Evolutionary conservation across 139 green algal species (phyloP).

Genomic region (Pleodorina starrii): DNA sequence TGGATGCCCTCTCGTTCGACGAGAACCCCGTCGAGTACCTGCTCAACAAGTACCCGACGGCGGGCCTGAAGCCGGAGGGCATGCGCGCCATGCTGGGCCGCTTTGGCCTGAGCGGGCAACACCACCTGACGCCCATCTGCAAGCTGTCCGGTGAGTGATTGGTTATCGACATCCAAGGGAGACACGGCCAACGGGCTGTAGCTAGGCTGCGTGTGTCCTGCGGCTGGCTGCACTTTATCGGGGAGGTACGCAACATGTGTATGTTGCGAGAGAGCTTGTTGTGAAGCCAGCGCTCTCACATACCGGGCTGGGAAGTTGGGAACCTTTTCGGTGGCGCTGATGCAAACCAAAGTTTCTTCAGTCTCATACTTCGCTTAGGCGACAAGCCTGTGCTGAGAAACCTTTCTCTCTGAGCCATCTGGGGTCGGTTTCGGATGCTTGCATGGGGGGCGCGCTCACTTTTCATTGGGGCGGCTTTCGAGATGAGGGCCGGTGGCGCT

Average conservation of each 20-base stretch:
- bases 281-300: too few relatives aligned
- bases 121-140: slow-evolving; percentile 96
- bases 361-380: slow-evolving; percentile 44
- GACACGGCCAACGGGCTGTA: too few relatives aligned
- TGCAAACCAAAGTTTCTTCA: slow-evolving; percentile 33
- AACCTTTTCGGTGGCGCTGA: slow-evolving; percentile 1
- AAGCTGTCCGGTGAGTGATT: slow-evolving; percentile 92
- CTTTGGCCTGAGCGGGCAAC: slow-evolving; percentile 96
- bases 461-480: too few relatives aligned
- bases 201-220: too few relatives aligned
- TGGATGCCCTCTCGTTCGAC: slow-evolving; percentile 96
- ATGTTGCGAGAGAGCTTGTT: too few relatives aligned
- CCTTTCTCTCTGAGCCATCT: slow-evolving; percentile 52
- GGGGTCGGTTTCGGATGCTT: neutral
- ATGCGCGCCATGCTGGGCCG: slow-evolving; percentile 94
- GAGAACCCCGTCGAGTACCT: slow-evolving; percentile 97
- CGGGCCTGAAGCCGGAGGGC: slow-evolving; percentile 86
- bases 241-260: too few relatives aligned
- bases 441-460: neutral
- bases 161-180: too few relatives aligned
- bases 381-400: slow-evolving; percentile 10
- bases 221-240: too few relatives aligned
- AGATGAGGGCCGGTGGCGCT: slow-evolving; percentile 6
- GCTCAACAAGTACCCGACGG: slow-evolving; percentile 78
- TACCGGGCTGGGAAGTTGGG: too few relatives aligned